phyloP scores from a whole-genome alignment of 1,284 basidiomycete species.

The Melampsora medusae region DNA sequence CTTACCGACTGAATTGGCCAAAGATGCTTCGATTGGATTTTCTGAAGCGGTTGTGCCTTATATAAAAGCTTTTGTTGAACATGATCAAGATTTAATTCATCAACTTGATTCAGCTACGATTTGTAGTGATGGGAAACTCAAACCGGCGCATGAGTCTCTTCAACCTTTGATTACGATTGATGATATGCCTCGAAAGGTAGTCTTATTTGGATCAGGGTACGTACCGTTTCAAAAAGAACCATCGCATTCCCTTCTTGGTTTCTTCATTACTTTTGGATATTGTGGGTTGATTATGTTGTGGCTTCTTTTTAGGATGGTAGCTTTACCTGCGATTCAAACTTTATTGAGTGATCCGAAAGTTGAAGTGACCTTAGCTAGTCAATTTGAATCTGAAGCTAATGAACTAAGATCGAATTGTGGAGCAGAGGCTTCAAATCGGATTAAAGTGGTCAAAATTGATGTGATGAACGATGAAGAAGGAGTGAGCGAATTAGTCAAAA shows the following conservation, averaged over 20 bases:
- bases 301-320: conserved; percentile 87
- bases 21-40: conserved; percentile 76
- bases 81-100: conserved; percentile 53
- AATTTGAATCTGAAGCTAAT: conserved; percentile 62
- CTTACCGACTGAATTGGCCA: conserved; percentile 74
- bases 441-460: conserved; percentile 65
- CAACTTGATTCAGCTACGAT: conserved; percentile 70
- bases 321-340: conserved; percentile 75
- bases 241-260: neutral
- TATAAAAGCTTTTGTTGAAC: conserved; percentile 62
- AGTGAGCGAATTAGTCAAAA: conserved; percentile 62
- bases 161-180: conserved; percentile 51
- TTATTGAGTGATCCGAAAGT: conserved; percentile 59
- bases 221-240: neutral
- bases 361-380: conserved; percentile 52
- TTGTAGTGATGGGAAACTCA: conserved; percentile 64
- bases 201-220: conserved; percentile 41
- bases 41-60: conserved; percentile 68
- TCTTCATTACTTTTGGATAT: no score
- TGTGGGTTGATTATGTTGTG: conserved; percentile 55
- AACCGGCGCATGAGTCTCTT: conserved; percentile 65
- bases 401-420: conserved; percentile 68
- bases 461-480: conserved; percentile 61
- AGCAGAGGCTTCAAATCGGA: conserved; percentile 62
- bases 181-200: conserved; percentile 14